These are phyloP conservation scores for Kluyveromyces starmeri DNA, from an alignment of 805 yeast species.

Conservation along the genomic window DNA sequence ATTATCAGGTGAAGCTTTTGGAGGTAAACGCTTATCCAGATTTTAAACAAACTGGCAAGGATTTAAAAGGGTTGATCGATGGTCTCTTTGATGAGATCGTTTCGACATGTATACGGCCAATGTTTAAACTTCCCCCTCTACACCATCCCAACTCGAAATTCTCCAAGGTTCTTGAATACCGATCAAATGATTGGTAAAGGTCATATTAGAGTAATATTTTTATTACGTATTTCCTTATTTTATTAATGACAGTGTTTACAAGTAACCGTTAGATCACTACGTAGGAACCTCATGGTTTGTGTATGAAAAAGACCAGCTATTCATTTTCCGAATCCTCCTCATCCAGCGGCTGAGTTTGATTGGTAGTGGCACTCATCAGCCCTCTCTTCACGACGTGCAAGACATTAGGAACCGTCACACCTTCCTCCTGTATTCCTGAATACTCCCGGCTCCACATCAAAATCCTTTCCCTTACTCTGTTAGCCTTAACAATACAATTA, in stretches of 20 bases:
- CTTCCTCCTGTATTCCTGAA: conserved; percentile 51
- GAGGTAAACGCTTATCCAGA: conserved; percentile 95
- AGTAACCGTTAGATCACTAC: no score
- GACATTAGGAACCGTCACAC: conserved; percentile 31
- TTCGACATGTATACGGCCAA: conserved; percentile 40
- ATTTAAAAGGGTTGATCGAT: conserved; percentile 54
- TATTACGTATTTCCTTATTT: no score
- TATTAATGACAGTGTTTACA: no score
- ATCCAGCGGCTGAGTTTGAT: conserved; percentile 27
- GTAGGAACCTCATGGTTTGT: no score
- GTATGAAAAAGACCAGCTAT: no score
- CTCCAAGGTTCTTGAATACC: conserved; percentile 33
- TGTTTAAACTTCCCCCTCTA: conserved; percentile 22
- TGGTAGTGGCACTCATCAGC: conserved; percentile 29
- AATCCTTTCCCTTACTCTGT: conserved; percentile 60
- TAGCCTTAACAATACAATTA: conserved; percentile 68
- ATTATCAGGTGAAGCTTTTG: conserved; percentile 47
- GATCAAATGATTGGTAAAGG: conserved; percentile 30
- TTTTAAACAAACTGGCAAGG: conserved; percentile 88
- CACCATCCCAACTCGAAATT: conserved; percentile 18
- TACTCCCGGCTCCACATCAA: conserved; percentile 81
- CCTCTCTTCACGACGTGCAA: conserved; percentile 30
- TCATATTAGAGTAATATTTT: no score
- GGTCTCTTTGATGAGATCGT: conserved; percentile 57
- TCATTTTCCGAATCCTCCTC: conserved; percentile 19